These are phyloP conservation scores for Penicillium subrubescens DNA, from an alignment of 495 filamentous ascomycete genomes.

Conservation along the genomic window DNA sequence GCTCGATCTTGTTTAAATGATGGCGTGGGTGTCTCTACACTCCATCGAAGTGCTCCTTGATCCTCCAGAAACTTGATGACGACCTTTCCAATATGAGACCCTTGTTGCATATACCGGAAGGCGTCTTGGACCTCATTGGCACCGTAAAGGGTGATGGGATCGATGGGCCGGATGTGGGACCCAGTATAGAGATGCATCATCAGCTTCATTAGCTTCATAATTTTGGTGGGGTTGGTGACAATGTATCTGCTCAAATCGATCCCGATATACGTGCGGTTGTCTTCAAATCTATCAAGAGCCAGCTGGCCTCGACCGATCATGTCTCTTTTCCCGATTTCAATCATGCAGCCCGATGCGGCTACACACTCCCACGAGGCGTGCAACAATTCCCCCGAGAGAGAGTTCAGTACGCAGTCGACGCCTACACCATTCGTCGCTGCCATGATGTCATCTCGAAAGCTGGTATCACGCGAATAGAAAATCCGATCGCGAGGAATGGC, in stretches of 20 bases:
- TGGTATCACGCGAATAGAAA: background rate
- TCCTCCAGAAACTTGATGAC: background rate
- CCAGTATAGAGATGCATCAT: background rate
- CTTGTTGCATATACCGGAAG: slow-evolving; percentile 8
- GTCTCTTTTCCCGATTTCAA: background rate
- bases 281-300: background rate
- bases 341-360: background rate
- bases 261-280: background rate
- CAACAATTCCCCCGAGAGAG: background rate
- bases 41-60: background rate
- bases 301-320: background rate
- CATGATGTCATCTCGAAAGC: background rate
- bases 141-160: background rate
- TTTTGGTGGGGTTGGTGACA: background rate
- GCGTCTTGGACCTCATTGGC: background rate
- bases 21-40: background rate
- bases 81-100: slow-evolving; percentile 5
- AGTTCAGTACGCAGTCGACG: background rate
- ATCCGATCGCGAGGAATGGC: background rate
- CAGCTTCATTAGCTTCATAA: background rate
- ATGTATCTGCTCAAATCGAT: background rate
- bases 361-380: background rate
- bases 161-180: background rate
- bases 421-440: background rate
- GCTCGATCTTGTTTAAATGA: background rate